Conservation (phyloP, 2,329 filamentous ascomycete genomes). For the Cryoendolithus antarcticus region DNA sequence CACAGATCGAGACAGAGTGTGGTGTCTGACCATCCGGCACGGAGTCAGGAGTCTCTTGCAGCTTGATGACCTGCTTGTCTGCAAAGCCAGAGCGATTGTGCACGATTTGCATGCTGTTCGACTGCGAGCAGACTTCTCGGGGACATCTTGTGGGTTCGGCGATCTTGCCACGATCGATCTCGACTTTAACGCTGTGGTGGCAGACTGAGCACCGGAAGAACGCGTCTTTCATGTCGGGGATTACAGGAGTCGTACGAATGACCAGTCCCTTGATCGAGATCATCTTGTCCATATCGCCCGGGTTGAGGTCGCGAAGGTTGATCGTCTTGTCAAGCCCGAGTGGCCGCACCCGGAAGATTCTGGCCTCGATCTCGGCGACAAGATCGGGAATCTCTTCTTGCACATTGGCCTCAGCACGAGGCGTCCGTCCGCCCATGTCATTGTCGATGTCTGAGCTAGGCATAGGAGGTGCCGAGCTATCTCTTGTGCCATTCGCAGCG, state of each 20-base stretch:
- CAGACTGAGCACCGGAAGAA: slow-evolving; percentile 95
- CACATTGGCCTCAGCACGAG: slow-evolving; percentile 24
- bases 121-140: slow-evolving; percentile 64
- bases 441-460: slow-evolving; percentile 62
- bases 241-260: slow-evolving; percentile 88
- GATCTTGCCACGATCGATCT: slow-evolving; percentile 91
- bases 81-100: slow-evolving; percentile 92
- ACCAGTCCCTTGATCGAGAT: slow-evolving; percentile 92
- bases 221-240: slow-evolving; percentile 97
- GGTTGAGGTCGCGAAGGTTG: slow-evolving; percentile 89
- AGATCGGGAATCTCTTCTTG: slow-evolving; percentile 52
- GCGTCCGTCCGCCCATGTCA: slow-evolving; percentile 23
- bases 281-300: slow-evolving; percentile 90
- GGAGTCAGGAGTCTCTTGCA: slow-evolving; percentile 92
- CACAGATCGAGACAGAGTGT: slow-evolving; percentile 90
- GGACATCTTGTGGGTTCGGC: slow-evolving; percentile 86
- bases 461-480: slow-evolving; percentile 62
- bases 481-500: slow-evolving; percentile 16
- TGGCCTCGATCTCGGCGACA: slow-evolving; percentile 63
- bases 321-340: slow-evolving; percentile 78
- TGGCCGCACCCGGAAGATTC: slow-evolving; percentile 73
- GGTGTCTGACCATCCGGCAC: slow-evolving; percentile 96
- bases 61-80: slow-evolving; percentile 97
- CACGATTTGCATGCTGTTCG: slow-evolving; percentile 96
- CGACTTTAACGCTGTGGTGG: slow-evolving; percentile 79